Evolutionary conservation across 2,329 filamentous ascomycete species (phyloP).

Genomic region (Aspergillus transmontanensis): DNA sequence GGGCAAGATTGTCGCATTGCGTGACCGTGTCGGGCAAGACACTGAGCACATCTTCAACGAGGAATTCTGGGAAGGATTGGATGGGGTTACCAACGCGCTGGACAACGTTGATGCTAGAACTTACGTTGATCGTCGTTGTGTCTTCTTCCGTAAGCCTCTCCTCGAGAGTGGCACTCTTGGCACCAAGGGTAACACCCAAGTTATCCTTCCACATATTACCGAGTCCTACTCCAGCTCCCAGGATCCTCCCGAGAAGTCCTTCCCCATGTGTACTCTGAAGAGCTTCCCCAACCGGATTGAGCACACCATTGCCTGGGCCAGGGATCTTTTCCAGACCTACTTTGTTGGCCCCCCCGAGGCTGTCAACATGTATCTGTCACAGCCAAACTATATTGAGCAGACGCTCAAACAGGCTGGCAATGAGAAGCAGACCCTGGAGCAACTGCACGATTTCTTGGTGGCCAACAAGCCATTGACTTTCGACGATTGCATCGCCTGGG

Average conservation of each 20-base stretch:
- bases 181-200: conserved; percentile 98
- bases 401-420: conserved; percentile 91
- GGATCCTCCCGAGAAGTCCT: conserved; percentile 96
- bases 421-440: conserved; percentile 91
- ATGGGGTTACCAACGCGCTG: conserved; percentile 93
- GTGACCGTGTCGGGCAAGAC: conserved; percentile 86
- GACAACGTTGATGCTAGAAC: conserved; percentile 97
- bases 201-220: conserved; percentile 85
- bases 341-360: conserved; percentile 94
- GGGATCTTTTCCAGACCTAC: conserved; percentile 90
- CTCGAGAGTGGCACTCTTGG: conserved; percentile 97
- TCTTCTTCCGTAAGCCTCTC: conserved; percentile 97
- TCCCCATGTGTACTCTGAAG: conserved; percentile 96
- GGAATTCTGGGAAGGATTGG: conserved; percentile 81
- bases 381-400: conserved; percentile 85
- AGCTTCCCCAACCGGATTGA: conserved; percentile 99
- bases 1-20: conserved; percentile 81
- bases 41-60: conserved; percentile 96
- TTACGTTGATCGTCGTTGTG: conserved; percentile 93
- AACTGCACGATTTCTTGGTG: conserved; percentile 84
- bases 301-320: conserved; percentile 97
- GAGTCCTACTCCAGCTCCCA: conserved; percentile 98
- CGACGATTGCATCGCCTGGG: conserved; percentile 97
- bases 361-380: conserved; percentile 89
- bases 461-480: conserved; percentile 89